Base-by-base conservation (phyloP, 2,329 filamentous ascomycete species). In the Pseudodiploospora longispora region DNA sequence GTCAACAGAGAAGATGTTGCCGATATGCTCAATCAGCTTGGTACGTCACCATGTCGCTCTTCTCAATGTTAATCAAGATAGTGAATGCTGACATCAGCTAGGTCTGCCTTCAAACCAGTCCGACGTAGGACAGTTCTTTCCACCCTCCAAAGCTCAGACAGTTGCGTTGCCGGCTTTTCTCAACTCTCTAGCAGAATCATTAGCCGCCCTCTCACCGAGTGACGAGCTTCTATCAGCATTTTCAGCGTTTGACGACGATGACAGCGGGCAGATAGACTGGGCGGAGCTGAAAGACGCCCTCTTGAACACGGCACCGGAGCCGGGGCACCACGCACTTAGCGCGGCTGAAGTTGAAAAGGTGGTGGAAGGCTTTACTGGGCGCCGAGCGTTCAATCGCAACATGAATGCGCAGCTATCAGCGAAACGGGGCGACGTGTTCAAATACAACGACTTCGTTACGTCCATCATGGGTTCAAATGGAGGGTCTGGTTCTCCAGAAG, bases 171-270 rank as follows among this genome's bases (percentile, higher is more conserved):
- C 90, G 1, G 79, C 82, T 4, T 98, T 95, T 60, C 75, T 98
- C 27, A 91, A 88, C 59, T 83, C 82, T 1, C 71, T 98, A 2
- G 86, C 90, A 1, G 77, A 79, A 7, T 76, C 86, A 2, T 71
- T 97, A 3, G 78, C 80, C 1, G 76, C 82, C 0, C 71, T 97
- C 12, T 94, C 87, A 1, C 82, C 86, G 0, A 78, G 81, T 27
- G 76, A 80, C 10, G 93, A 98, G 60, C 75, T 98, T 7, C 70
- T 88, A 19, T 91, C 89, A 1, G 93, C 93, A 0, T 91, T 98
- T 54, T 88, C 88, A 2, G 93, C 93, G 0, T 97, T 97, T 60
- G 93, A 98, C 59, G 87, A 95, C 50, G 89, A 95, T 50, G 93
- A 98, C 61, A 93, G 86, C 56, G 93, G 93, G 3, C 89, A 96